Evolutionary conservation across 164 flowering plant species (phyloP).

Genomic region (Magnolia kwangsiensis): DNA sequence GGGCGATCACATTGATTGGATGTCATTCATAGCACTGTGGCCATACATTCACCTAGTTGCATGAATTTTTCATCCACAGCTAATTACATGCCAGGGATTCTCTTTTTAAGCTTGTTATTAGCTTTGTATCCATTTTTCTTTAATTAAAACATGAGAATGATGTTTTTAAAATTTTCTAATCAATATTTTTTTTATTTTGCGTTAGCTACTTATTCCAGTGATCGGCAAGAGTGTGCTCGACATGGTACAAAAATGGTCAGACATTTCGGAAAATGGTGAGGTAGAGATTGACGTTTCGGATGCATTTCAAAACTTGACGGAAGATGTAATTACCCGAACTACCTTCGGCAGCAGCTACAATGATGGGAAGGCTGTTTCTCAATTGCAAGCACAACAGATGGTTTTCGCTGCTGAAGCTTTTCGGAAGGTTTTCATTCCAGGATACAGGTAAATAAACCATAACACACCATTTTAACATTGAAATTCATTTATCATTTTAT

Average conservation of each 20-base stretch:
- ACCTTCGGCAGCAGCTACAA: slow-evolving; percentile 83
- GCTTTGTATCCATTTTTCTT: neutral
- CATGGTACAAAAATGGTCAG: slow-evolving; percentile 67
- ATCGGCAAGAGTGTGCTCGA: slow-evolving; percentile 62
- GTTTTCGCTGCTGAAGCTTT: slow-evolving; percentile 71
- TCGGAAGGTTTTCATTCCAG: slow-evolving; percentile 79
- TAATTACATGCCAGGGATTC: too few relatives aligned
- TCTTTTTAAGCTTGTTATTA: too few relatives aligned
- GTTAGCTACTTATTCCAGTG: slow-evolving; percentile 55
- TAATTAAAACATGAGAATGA: too few relatives aligned
- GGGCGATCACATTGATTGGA: too few relatives aligned
- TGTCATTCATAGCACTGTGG: too few relatives aligned
- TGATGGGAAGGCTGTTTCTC: slow-evolving; percentile 73
- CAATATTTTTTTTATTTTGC: neutral
- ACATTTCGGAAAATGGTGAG: slow-evolving; percentile 44
- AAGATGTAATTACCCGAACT: slow-evolving; percentile 69
- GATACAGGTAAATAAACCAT: slow-evolving; percentile 49
- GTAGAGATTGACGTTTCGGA: slow-evolving; percentile 80
- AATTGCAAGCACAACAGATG: slow-evolving; percentile 79
- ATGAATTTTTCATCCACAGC: too few relatives aligned
- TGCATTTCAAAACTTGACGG: slow-evolving; percentile 62
- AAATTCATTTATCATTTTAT: too few relatives aligned
- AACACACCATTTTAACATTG: neutral
- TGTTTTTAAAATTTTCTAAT: neutral
- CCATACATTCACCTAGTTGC: too few relatives aligned